A percentile compares a stretch with the other conserved stretches of the same genome.
Conservation (phyloP, 2,329 filamentous ascomycete genomes). For the Monilinia laxa region DNA sequence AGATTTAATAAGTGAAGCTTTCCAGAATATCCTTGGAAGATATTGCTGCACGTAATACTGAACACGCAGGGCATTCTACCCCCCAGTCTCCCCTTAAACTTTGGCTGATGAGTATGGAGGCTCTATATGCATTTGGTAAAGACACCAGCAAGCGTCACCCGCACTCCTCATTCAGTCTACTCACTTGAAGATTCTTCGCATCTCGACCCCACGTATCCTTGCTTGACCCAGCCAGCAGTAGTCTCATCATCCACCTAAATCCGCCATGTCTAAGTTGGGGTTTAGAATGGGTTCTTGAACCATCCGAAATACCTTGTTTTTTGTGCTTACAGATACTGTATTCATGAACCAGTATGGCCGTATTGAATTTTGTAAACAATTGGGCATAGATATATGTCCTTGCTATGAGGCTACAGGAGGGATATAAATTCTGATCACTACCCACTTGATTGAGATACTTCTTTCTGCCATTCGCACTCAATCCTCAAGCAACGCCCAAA, state of each 20-base stretch:
- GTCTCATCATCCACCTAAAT: not conserved
- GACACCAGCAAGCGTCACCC: not conserved
- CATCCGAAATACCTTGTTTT: not conserved
- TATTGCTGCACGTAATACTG: not conserved
- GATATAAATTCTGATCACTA: slow-evolving; percentile 9
- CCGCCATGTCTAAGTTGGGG: not conserved
- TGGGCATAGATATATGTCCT: not conserved
- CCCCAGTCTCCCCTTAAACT: not conserved
- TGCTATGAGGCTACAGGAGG: not conserved
- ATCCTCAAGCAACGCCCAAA: not conserved
- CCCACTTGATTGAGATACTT: not conserved
- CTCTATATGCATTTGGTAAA: not conserved
- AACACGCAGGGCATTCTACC: no score
- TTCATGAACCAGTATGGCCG: not conserved
- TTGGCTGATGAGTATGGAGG: not conserved
- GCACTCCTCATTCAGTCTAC: not conserved
- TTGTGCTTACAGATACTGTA: not conserved
- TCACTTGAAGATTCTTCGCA: not conserved
- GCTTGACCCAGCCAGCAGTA: not conserved
- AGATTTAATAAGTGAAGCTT: not conserved
- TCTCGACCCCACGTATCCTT: slow-evolving; percentile 4
- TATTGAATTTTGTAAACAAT: not conserved
- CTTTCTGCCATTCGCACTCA: not conserved
- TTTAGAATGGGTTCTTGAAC: not conserved
- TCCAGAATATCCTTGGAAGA: not conserved